These are phyloP conservation scores for Gremmenia infestans DNA, from an alignment of 2,329 filamentous ascomycete species.

Conservation along the genomic window DNA sequence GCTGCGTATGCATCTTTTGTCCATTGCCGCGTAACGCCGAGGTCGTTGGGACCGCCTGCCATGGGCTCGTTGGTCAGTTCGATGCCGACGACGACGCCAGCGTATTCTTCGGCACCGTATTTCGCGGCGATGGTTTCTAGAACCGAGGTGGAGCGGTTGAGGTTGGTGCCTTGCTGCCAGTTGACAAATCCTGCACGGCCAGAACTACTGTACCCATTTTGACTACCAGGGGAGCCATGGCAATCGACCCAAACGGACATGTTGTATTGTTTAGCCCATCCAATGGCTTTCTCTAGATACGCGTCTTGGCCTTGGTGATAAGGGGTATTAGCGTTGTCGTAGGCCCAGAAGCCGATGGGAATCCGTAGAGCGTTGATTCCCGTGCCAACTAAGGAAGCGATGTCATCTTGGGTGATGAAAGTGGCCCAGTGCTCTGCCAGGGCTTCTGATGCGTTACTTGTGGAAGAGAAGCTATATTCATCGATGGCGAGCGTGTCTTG, in stretches of 20 bases:
- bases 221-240: slow-evolving; percentile 49
- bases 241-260: slow-evolving; percentile 52
- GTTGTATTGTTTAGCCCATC: slow-evolving; percentile 46
- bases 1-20: slow-evolving; percentile 32
- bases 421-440: slow-evolving; percentile 41
- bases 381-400: slow-evolving; percentile 41
- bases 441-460: slow-evolving; percentile 26
- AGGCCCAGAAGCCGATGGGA: slow-evolving; percentile 55
- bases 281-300: slow-evolving; percentile 50
- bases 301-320: slow-evolving; percentile 45
- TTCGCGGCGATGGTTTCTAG: slow-evolving; percentile 36
- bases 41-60: slow-evolving; percentile 32
- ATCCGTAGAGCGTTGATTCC: slow-evolving; percentile 56
- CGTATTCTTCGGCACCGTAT: slow-evolving; percentile 35
- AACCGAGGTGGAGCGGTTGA: slow-evolving; percentile 32
- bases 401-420: slow-evolving; percentile 42
- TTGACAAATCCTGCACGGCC: slow-evolving; percentile 41
- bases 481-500: slow-evolving; percentile 30
- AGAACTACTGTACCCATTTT: slow-evolving; percentile 58
- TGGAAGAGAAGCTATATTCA: slow-evolving; percentile 36
- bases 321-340: slow-evolving; percentile 43
- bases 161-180: slow-evolving; percentile 37
- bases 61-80: slow-evolving; percentile 39
- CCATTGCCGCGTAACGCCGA: slow-evolving; percentile 33
- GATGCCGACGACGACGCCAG: slow-evolving; percentile 37